These are phyloP conservation scores for Solanum paucissectum DNA, from an alignment of 257 asterid species.

Conservation along the genomic window DNA sequence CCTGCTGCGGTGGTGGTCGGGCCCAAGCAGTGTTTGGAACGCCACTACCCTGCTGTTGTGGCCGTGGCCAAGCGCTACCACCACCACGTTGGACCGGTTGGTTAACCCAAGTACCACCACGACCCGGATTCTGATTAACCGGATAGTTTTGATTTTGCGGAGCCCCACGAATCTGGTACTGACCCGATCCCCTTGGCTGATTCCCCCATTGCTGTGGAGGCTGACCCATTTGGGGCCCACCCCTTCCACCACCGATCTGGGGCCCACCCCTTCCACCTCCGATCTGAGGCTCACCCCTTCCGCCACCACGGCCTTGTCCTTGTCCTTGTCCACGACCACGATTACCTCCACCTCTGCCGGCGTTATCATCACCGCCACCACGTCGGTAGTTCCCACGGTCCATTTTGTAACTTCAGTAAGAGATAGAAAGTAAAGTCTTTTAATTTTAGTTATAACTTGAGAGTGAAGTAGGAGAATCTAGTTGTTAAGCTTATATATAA, in stretches of 20 bases:
- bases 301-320: neutral
- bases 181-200: neutral
- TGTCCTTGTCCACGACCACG: neutral
- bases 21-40: neutral
- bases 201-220: conserved; percentile 8
- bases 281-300: conserved; percentile 1
- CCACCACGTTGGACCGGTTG: neutral
- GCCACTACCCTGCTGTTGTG: neutral
- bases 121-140: neutral
- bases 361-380: neutral
- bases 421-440: neutral
- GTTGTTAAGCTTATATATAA: neutral
- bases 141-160: neutral
- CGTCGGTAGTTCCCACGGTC: neutral
- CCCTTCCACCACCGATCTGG: neutral
- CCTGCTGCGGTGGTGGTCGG: neutral
- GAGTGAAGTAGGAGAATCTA: neutral
- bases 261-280: conserved; percentile 13
- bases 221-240: conserved; percentile 1
- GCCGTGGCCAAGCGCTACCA: neutral
- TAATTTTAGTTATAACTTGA: neutral
- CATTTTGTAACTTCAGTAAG: neutral
- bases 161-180: neutral
- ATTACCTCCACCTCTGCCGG: neutral
- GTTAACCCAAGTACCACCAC: neutral